Conservation (phyloP, 805 yeast genomes). For the Grigorovia transvaalensis region DNA sequence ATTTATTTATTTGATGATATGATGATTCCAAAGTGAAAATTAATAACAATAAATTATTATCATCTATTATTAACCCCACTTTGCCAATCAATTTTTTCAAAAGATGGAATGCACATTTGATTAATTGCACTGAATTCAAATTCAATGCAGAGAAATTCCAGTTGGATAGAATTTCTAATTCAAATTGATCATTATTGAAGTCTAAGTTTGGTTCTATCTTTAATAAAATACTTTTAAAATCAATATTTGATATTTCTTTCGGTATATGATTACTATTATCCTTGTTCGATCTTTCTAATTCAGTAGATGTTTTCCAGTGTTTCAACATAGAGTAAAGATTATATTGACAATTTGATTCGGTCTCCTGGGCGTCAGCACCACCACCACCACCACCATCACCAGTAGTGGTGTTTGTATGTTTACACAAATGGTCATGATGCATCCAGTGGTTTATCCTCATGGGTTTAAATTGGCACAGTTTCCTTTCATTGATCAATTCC, state of each 20-base stretch:
- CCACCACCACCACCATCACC: too few relatives aligned
- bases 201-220: neutral
- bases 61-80: constrained; percentile 16
- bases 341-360: constrained; percentile 7
- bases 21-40: constrained; percentile 62
- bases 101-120: constrained; percentile 21
- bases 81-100: constrained; percentile 13
- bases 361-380: too few relatives aligned
- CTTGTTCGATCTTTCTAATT: neutral
- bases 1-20: constrained; percentile 77
- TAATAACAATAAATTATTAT: constrained; percentile 46
- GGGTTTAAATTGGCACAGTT: constrained; percentile 11
- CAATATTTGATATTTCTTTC: constrained; percentile 11
- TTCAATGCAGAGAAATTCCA: constrained; percentile 26
- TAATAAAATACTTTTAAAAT: constrained; percentile 8
- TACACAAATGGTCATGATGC: constrained; percentile 10
- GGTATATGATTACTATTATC: constrained; percentile 7
- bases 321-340: constrained; percentile 23
- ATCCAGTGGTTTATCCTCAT: constrained; percentile 25
- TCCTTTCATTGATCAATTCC: constrained; percentile 1
- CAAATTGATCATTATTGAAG: constrained; percentile 2
- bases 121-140: constrained; percentile 18
- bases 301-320: constrained; percentile 11
- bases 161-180: constrained; percentile 12
- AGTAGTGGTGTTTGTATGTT: neutral